Conservation (phyloP, 345 rosid genomes). For the Clarkia xantiana region DNA sequence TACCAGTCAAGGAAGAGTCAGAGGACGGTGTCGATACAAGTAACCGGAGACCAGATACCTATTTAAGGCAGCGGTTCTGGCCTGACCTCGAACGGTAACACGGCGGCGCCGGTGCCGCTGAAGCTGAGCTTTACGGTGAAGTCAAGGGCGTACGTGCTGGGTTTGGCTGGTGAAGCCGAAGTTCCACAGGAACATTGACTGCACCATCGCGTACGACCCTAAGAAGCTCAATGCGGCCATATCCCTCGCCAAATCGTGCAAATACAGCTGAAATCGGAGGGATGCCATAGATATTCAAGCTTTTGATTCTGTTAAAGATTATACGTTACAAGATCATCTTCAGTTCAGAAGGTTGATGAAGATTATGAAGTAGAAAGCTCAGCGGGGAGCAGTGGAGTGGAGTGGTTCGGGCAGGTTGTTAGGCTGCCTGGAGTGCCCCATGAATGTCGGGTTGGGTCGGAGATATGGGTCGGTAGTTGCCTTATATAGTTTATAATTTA, state of each 20-base stretch:
- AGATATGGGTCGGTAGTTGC: too few relatives aligned
- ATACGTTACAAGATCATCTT: too few relatives aligned
- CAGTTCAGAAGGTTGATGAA: too few relatives aligned
- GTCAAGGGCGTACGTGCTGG: constrained; percentile 79
- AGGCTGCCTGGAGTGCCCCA: too few relatives aligned
- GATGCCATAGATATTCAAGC: too few relatives aligned
- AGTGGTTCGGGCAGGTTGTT: too few relatives aligned
- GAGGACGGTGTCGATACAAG: constrained; percentile 33
- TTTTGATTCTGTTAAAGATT: too few relatives aligned
- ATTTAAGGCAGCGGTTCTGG: constrained; percentile 78
- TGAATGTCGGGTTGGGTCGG: too few relatives aligned
- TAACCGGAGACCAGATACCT: constrained; percentile 61
- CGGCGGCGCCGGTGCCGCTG: constrained; percentile 47
- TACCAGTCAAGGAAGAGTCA: constrained; percentile 75
- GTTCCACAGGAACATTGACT: constrained; percentile 51
- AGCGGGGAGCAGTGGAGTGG: too few relatives aligned
- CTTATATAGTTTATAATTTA: too few relatives aligned
- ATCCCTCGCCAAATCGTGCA: constrained; percentile 59
- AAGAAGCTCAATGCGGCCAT: constrained; percentile 53
- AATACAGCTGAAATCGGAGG: constrained; percentile 16
- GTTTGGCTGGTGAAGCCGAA: constrained; percentile 78
- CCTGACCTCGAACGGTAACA: constrained; percentile 30
- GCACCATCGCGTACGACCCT: constrained; percentile 45
- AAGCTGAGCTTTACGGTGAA: constrained; percentile 38
- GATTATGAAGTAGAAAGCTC: too few relatives aligned